These are phyloP conservation scores for Fusarium miscanthi DNA, from an alignment of 2,329 filamentous ascomycete genomes.

Conservation along the genomic window DNA sequence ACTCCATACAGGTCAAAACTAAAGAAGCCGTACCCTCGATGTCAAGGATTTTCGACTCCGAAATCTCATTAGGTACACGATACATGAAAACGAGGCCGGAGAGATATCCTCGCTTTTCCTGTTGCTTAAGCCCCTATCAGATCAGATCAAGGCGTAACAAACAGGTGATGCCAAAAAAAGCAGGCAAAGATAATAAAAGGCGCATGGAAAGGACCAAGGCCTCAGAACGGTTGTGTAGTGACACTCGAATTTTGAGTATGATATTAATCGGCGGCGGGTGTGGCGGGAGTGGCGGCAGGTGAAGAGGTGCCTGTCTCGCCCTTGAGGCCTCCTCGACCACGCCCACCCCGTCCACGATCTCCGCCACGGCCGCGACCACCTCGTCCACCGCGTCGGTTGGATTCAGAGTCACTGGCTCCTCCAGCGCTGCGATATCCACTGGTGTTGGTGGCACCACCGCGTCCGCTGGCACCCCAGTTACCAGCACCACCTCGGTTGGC, in stretches of 20 bases:
- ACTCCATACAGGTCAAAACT: constrained; percentile 51
- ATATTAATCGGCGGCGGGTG: constrained; percentile 56
- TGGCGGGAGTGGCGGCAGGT: constrained; percentile 62
- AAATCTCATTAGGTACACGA: constrained; percentile 54
- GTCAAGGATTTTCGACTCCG: constrained; percentile 44
- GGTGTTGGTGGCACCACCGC: constrained; percentile 67
- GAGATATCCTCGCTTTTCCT: constrained; percentile 40
- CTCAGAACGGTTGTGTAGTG: constrained; percentile 28
- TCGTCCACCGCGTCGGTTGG: constrained; percentile 65
- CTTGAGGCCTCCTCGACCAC: constrained; percentile 68
- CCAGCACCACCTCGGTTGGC: constrained; percentile 72
- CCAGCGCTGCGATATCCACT: constrained; percentile 87
- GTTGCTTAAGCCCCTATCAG: constrained; percentile 33
- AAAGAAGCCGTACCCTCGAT: constrained; percentile 47
- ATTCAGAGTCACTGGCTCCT: constrained; percentile 77
- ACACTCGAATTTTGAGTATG: constrained; percentile 21
- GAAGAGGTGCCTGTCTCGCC: constrained; percentile 68
- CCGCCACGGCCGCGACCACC: constrained; percentile 68
- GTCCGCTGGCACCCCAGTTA: constrained; percentile 73
- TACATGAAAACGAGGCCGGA: constrained; percentile 47
- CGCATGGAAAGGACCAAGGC: constrained; percentile 25
- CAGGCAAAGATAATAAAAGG: constrained; percentile 29
- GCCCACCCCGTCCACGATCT: constrained; percentile 67
- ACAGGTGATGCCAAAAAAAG: constrained; percentile 34
- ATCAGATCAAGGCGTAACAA: constrained; percentile 39